phyloP scores from a whole-genome alignment of 306 rosid genomes.

The Citrullus amarus region DNA sequence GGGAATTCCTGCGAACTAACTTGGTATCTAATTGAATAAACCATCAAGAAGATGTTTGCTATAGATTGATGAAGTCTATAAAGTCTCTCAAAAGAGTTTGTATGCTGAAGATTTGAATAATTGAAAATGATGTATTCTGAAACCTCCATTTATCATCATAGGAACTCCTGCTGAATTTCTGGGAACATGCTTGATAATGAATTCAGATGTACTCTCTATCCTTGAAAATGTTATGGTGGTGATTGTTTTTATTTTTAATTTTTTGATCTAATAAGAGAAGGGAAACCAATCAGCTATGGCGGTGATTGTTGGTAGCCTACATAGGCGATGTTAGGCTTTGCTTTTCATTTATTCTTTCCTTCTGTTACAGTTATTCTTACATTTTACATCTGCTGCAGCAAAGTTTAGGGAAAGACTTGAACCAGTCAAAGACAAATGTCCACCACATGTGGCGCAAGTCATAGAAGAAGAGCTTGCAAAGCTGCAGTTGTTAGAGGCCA shows the following conservation, averaged over 20 bases:
- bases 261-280: no score
- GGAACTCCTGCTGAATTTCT: neutral
- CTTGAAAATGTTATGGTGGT: neutral
- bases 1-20: neutral
- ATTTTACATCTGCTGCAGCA: conserved; percentile 30
- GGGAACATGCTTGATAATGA: neutral
- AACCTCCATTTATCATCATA: neutral
- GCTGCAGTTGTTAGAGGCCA: conserved; percentile 86
- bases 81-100: neutral
- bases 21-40: neutral
- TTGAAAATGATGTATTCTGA: neutral
- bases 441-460: conserved; percentile 87
- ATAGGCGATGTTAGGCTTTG: neutral
- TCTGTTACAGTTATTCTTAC: neutral
- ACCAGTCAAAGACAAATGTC: conserved; percentile 86
- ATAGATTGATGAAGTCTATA: neutral
- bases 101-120: neutral
- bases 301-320: neutral
- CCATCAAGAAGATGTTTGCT: neutral
- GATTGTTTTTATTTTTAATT: no score
- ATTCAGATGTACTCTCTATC: neutral
- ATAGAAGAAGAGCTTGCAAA: conserved; percentile 94
- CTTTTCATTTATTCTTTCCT: neutral
- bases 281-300: neutral
- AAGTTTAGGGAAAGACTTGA: conserved; percentile 93